Evolutionary conservation across 1,284 basidiomycete genomes (phyloP), one percentile per base, ranked within the genome.

Genomic region (Flammula alnicola): DNA sequence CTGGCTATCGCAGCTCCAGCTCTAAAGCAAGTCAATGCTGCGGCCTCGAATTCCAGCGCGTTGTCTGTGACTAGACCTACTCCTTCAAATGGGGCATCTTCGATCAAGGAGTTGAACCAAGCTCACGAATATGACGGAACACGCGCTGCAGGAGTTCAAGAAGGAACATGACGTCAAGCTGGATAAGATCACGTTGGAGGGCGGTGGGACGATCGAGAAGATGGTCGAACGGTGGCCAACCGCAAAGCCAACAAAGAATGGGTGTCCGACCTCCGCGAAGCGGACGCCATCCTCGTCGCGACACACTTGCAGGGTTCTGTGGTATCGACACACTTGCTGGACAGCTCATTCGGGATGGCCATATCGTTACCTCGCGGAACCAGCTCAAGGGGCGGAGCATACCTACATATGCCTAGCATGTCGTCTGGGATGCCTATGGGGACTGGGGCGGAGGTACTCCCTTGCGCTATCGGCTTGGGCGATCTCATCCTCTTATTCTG

Each of bases 301-400:
- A 91, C 94, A 0, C 96, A 99, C 66, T 92, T 92, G 1, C 96
- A 99, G n/a, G 96, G 96, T 23, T 91, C 87, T 4, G 82, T 98
- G 26, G 95, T 98, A 14, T 90, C 93, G 2, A 92, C 93, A 0
- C 94, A 98, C 64, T 77, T 99, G n/a, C n/a, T n/a, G n/a, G n/a
- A n/a, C n/a, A n/a, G 5, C 71, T 99, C 56, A 89, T 96, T 52
- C 72, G 76, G 35, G 89, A 95, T 57, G 80, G 84, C 0, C 87
- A 94, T 62, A 86, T 95, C 51, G 45, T 49, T 3, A 54, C 52
- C 3, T 31, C 36, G 7, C 40, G 20, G n/a, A 40, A 41, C 35
- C 32, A 2, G n/a, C n/a, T n/a, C n/a, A n/a, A n/a, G n/a, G n/a
- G n/a, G n/a, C n/a, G n/a, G n/a, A n/a, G n/a, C n/a, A n/a, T n/a